These are phyloP conservation scores for Xylaria sp. DNA, from an alignment of 2,329 filamentous ascomycete genomes.

Conservation along the genomic window DNA sequence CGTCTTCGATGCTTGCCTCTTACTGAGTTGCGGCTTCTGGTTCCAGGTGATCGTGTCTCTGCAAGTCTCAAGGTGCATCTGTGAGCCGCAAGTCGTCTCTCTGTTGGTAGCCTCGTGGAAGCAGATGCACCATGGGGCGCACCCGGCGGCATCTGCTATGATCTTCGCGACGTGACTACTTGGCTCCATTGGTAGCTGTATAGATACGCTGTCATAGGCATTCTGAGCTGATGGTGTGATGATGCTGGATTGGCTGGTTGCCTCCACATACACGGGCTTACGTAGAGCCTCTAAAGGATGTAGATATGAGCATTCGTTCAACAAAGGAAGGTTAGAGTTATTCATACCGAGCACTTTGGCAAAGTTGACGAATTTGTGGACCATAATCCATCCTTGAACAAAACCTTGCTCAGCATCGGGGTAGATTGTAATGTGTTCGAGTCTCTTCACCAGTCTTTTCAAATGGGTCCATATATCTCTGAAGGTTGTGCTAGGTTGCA, in stretches of 20 bases:
- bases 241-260: not conserved
- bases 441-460: not conserved
- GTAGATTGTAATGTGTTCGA: slow-evolving; percentile 3
- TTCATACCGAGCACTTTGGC: not conserved
- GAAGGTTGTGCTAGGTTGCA: not conserved
- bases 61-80: too few relatives aligned
- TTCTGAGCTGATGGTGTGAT: not conserved
- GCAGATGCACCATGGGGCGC: too few relatives aligned
- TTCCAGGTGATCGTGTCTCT: not conserved
- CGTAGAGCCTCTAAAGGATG: not conserved
- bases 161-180: not conserved
- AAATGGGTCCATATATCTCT: slow-evolving; percentile 8
- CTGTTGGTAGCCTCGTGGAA: not conserved
- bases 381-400: not conserved
- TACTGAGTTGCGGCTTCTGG: not conserved
- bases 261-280: not conserved
- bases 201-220: not conserved
- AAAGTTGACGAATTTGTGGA: not conserved
- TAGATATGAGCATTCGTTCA: not conserved
- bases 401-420: too few relatives aligned
- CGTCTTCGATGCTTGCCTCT: not conserved
- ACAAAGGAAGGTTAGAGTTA: not conserved
- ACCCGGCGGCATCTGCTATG: not conserved
- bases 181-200: not conserved
- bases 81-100: too few relatives aligned